Percentiles rank a stretch among this genome's conserved stretches.
Conservation (phyloP, 768 basidiomycete species). For the Lactifluus piperatus region DNA sequence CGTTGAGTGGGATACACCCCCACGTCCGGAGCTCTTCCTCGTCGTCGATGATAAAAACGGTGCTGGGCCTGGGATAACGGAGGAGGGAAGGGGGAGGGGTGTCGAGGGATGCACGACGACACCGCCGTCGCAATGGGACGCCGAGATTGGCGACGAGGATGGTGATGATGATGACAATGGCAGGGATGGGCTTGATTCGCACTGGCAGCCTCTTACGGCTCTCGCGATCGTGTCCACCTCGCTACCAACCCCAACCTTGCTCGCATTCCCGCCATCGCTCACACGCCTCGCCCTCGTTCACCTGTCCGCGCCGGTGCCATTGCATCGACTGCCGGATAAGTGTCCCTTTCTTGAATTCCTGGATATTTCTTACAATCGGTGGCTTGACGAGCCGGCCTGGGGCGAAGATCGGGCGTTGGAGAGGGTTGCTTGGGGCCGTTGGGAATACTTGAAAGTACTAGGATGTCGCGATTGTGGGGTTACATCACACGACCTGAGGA, state of each 20-base stretch:
- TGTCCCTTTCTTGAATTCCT: conserved; percentile 56
- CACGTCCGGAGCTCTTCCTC: conserved; percentile 37
- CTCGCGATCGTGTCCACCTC: conserved; percentile 44
- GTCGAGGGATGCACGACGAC: too few relatives aligned
- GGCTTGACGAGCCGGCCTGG: conserved; percentile 29
- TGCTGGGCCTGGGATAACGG: not conserved
- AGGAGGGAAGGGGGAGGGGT: not conserved
- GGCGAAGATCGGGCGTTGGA: conserved; percentile 34
- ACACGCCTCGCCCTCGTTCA: conserved; percentile 53
- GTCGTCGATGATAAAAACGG: not conserved
- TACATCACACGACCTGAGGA: conserved; percentile 32
- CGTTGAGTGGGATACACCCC: conserved; percentile 42
- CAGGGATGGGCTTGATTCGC: not conserved
- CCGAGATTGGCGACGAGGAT: not conserved
- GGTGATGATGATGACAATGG: not conserved
- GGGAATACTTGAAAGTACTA: conserved; percentile 43
- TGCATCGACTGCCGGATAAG: conserved; percentile 48
- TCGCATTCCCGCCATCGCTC: conserved; percentile 53
- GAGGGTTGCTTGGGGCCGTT: conserved; percentile 49
- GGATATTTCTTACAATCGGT: conserved; percentile 60
- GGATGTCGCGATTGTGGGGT: conserved; percentile 49
- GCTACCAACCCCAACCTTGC: conserved; percentile 36
- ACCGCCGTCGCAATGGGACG: conserved; percentile 12
- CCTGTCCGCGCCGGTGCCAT: conserved; percentile 37
- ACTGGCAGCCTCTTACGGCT: not conserved